Evolutionary conservation across 148 eudicot genomes (phyloP).

Genomic region (Amaranthus palmeri): DNA sequence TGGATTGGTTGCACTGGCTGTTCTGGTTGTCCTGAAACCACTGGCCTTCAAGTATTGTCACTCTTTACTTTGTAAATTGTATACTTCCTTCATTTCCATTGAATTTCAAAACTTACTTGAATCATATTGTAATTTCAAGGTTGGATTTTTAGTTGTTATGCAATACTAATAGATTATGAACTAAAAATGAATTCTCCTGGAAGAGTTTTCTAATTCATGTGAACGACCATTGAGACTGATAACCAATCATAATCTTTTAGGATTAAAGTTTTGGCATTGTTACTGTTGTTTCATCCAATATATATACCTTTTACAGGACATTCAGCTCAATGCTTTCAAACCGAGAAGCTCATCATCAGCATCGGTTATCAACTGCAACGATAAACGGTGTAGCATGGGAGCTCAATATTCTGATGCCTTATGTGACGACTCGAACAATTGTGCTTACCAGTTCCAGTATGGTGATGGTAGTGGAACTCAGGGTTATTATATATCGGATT

Average conservation of each 20-base stretch:
- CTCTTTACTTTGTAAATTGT: neutral
- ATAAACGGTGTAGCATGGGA: conserved; percentile 62
- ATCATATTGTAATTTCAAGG: too few relatives aligned
- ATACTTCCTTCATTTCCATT: neutral
- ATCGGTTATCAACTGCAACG: conserved; percentile 58
- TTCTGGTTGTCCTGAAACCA: conserved; percentile 79
- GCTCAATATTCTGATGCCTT: conserved; percentile 60
- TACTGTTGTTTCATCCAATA: neutral
- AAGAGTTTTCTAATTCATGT: too few relatives aligned
- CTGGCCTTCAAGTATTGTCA: conserved; percentile 74
- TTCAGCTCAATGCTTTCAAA: conserved; percentile 62
- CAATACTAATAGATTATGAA: too few relatives aligned
- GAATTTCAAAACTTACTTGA: too few relatives aligned
- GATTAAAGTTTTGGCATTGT: neutral
- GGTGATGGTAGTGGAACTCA: conserved; percentile 97
- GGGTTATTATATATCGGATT: conserved; percentile 68
- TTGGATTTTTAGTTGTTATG: neutral
- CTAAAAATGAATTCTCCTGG: too few relatives aligned
- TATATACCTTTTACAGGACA: conserved; percentile 31
- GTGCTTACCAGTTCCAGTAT: conserved; percentile 80
- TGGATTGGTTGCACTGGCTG: conserved; percentile 86
- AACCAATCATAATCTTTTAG: too few relatives aligned
- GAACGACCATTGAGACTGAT: too few relatives aligned
- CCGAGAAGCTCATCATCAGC: conserved; percentile 69
- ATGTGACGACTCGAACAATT: conserved; percentile 57